A percentile compares a stretch with the other conserved stretches of the same genome.
phyloP scores from a whole-genome alignment of 78 protist species.

The Tieghemostelium lacteum region DNA sequence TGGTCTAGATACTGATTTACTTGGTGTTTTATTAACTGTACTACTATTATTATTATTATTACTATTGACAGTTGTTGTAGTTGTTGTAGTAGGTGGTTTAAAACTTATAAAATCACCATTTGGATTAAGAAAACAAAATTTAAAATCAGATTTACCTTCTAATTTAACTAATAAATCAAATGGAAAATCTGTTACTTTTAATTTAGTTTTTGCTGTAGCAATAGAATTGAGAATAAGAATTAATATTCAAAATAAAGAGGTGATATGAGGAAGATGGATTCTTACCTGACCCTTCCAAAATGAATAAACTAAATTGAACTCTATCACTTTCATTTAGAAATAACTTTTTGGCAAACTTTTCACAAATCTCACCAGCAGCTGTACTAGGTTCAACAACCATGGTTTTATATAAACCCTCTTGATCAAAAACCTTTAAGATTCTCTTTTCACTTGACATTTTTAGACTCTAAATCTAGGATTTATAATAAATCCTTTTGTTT shows the following conservation, averaged over 20 bases:
- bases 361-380: conserved; percentile 59
- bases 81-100: conserved; percentile 8
- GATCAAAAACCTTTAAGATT: conserved; percentile 70
- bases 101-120: conserved; percentile 74
- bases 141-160: conserved; percentile 11
- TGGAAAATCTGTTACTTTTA: conserved; percentile 61
- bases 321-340: conserved; percentile 33
- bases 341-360: conserved; percentile 44
- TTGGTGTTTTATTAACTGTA: background rate
- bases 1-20: background rate
- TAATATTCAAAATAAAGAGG: background rate
- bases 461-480: background rate
- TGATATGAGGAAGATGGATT: background rate
- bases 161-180: conserved; percentile 28
- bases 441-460: conserved; percentile 2
- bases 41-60: background rate
- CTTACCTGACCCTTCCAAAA: conserved; percentile 67
- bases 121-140: conserved; percentile 48
- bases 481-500: too few relatives aligned
- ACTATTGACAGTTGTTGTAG: background rate
- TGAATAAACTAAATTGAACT: conserved; percentile 39
- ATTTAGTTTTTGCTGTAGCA: conserved; percentile 22
- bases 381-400: conserved; percentile 54
- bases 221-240: background rate
- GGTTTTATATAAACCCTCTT: conserved; percentile 49